phyloP scores from a whole-genome alignment of 495 filamentous ascomycete species.

The Penicillium ochrochloron region DNA sequence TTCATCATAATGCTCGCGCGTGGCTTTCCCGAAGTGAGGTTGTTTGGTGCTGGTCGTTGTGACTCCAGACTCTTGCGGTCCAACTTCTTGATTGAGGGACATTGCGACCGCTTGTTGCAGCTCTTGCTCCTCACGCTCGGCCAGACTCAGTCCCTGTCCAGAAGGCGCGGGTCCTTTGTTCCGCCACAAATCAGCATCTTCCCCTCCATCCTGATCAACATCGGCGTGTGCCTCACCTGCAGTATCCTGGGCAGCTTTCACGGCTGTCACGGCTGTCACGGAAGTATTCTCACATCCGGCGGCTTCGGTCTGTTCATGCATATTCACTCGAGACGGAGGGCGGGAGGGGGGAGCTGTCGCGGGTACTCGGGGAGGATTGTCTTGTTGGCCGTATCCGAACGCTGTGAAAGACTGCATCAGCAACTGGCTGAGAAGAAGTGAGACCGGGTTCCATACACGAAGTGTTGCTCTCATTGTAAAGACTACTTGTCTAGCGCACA shows the following conservation, averaged over 20 bases:
- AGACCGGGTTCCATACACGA: slow-evolving; percentile 23
- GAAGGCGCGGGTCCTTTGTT: slow-evolving; percentile 39
- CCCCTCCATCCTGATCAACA: slow-evolving; percentile 12
- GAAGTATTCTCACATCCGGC: slow-evolving; percentile 14
- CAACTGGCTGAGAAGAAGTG: neutral
- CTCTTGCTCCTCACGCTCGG: slow-evolving; percentile 61
- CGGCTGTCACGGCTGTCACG: slow-evolving; percentile 14
- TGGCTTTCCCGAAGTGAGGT: slow-evolving; percentile 72
- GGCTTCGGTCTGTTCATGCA: slow-evolving; percentile 33
- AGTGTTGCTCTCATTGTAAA: slow-evolving; percentile 31
- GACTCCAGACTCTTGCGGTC: slow-evolving; percentile 63
- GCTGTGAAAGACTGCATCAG: slow-evolving; percentile 40
- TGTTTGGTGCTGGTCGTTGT: slow-evolving; percentile 43
- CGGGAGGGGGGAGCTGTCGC: slow-evolving; percentile 64
- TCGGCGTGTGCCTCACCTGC: slow-evolving; percentile 24
- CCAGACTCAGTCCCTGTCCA: slow-evolving; percentile 48
- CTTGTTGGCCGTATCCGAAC: slow-evolving; percentile 61
- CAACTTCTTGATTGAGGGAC: slow-evolving; percentile 51
- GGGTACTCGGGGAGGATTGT: slow-evolving; percentile 48
- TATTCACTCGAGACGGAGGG: slow-evolving; percentile 69
- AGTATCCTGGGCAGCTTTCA: slow-evolving; percentile 23
- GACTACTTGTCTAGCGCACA: slow-evolving; percentile 24
- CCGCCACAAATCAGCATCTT: slow-evolving; percentile 18
- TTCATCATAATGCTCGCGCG: slow-evolving; percentile 71
- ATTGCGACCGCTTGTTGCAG: slow-evolving; percentile 62